Percentiles rank a stretch among this genome's conserved stretches.
Evolutionary conservation across 768 basidiomycete genomes (phyloP).

Genomic region (Leucocoprinus birnbaumii): DNA sequence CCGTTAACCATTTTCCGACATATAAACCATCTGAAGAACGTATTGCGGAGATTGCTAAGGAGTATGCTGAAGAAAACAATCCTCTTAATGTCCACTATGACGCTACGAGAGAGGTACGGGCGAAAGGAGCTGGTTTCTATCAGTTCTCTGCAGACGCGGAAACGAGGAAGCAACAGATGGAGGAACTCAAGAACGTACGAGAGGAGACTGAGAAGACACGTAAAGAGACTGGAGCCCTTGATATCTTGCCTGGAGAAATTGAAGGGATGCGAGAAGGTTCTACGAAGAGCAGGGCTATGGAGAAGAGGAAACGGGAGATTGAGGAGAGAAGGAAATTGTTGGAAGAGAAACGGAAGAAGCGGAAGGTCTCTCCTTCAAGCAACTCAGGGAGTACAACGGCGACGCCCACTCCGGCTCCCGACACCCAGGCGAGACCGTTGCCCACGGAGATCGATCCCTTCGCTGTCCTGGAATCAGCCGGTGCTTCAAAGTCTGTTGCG

Average conservation of each 20-base stretch:
- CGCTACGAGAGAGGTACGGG: slow-evolving; percentile 75
- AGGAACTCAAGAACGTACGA: slow-evolving; percentile 64
- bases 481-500: slow-evolving; percentile 17
- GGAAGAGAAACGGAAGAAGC: slow-evolving; percentile 67
- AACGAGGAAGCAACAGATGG: slow-evolving; percentile 76
- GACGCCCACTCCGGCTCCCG: background rate
- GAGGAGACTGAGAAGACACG: slow-evolving; percentile 69
- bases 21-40: slow-evolving; percentile 85
- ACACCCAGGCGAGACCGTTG: background rate
- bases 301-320: slow-evolving; percentile 72
- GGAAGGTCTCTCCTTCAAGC: slow-evolving; percentile 13
- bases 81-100: slow-evolving; percentile 82
- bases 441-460: slow-evolving; percentile 40
- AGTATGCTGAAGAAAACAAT: slow-evolving; percentile 66
- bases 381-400: slow-evolving; percentile 4
- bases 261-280: slow-evolving; percentile 63
- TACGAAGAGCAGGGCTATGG: slow-evolving; percentile 52
- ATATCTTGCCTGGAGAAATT: slow-evolving; percentile 65
- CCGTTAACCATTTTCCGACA: slow-evolving; percentile 81
- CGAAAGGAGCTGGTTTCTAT: slow-evolving; percentile 89
- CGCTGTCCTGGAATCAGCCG: slow-evolving; percentile 41
- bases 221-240: slow-evolving; percentile 57
- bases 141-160: slow-evolving; percentile 89
- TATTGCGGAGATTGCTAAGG: slow-evolving; percentile 69
- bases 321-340: slow-evolving; percentile 63